A percentile compares a stretch with the other conserved stretches of the same genome.
Conservation (phyloP, 1,139 yeast genomes). For the Meyerozyma sp. region DNA sequence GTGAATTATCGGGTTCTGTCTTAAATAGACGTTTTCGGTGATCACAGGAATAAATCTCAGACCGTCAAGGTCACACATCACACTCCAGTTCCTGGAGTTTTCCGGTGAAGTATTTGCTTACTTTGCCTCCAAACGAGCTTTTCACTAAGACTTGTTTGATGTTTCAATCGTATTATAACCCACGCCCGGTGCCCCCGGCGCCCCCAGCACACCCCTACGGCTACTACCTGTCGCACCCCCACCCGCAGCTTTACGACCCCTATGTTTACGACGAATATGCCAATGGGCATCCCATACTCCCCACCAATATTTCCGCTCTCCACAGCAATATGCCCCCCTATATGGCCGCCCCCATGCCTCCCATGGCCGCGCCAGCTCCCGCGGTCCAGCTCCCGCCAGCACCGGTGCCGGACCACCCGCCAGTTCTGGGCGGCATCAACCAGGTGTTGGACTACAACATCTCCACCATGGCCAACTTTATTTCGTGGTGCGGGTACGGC, state of each 20-base stretch:
- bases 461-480: slow-evolving; percentile 69
- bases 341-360: slow-evolving; percentile 10
- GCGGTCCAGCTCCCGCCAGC: slow-evolving; percentile 5
- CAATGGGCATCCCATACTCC: slow-evolving; percentile 3
- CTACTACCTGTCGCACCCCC: slow-evolving; percentile 6
- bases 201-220: slow-evolving; percentile 4
- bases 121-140: slow-evolving; percentile 25
- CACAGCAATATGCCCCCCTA: slow-evolving; percentile 11
- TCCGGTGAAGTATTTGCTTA: slow-evolving; percentile 2
- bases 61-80: no score
- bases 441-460: slow-evolving; percentile 75
- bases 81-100: neutral
- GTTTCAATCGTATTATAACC: slow-evolving; percentile 4
- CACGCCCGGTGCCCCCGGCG: neutral
- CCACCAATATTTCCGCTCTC: slow-evolving; percentile 7
- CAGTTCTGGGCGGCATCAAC: slow-evolving; percentile 67
- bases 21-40: neutral
- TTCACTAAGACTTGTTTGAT: slow-evolving; percentile 29
- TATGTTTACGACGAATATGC: no score
- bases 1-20: neutral
- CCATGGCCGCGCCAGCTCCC: slow-evolving; percentile 6
- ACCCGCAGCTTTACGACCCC: no score
- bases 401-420: slow-evolving; percentile 8
- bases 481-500: slow-evolving; percentile 62
- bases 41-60: neutral